phyloP scores from a whole-genome alignment of 179 eudicot species.

The Vitellaria paradoxa region DNA sequence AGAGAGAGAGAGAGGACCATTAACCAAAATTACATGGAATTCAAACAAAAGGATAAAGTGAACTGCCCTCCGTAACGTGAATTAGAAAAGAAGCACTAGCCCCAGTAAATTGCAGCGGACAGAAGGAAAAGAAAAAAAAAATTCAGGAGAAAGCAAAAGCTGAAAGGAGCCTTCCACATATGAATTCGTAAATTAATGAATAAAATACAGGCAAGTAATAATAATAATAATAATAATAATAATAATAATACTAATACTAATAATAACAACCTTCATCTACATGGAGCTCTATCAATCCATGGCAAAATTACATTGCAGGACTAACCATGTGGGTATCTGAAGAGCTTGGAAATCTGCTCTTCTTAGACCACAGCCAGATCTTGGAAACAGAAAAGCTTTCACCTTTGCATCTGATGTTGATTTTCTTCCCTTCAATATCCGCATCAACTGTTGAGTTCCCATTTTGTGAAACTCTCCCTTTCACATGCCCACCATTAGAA shows the following conservation, averaged over 20 bases:
- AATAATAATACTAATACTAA: no score
- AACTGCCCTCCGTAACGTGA: no score
- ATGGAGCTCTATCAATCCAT: slow-evolving; percentile 34
- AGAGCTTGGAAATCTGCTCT: slow-evolving; percentile 40
- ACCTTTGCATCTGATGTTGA: slow-evolving; percentile 33
- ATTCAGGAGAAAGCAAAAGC: not conserved
- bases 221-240: not conserved
- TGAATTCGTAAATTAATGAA: not conserved
- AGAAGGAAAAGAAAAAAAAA: not conserved
- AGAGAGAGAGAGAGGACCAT: no score
- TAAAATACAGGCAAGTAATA: slow-evolving; percentile 6
- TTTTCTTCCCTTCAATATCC: slow-evolving; percentile 40
- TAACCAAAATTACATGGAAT: no score
- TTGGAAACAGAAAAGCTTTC: slow-evolving; percentile 63
- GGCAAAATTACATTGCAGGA: slow-evolving; percentile 47
- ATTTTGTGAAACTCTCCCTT: slow-evolving; percentile 25
- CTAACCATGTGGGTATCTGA: slow-evolving; percentile 29
- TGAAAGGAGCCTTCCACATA: not conserved
- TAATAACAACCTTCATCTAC: slow-evolving; percentile 17
- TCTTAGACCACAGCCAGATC: slow-evolving; percentile 64
- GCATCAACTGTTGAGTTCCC: slow-evolving; percentile 28
- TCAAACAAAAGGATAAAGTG: no score
- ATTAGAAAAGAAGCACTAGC: not conserved
- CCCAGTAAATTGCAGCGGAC: not conserved
- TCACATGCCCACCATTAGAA: slow-evolving; percentile 17